These are phyloP conservation scores for Penicillium coffeae DNA, from an alignment of 495 filamentous ascomycete species.

Conservation along the genomic window DNA sequence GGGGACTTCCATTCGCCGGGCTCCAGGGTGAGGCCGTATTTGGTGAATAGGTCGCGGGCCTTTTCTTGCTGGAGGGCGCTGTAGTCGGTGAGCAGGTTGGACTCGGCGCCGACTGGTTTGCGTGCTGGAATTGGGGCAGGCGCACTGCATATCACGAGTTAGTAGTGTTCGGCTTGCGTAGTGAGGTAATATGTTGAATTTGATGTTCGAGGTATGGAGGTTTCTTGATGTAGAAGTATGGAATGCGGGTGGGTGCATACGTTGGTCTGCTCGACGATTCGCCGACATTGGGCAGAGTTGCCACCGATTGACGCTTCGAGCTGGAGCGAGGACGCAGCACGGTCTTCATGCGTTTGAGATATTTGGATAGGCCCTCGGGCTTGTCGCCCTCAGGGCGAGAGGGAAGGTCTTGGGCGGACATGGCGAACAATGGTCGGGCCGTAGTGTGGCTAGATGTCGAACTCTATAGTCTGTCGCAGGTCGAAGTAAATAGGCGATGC, in stretches of 20 bases:
- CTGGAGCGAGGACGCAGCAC: conserved; percentile 53
- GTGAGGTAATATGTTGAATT: background rate
- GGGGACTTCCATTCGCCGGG: conserved; percentile 63
- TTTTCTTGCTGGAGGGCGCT: conserved; percentile 57
- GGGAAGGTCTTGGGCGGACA: conserved; percentile 25
- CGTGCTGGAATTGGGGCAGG: conserved; percentile 11
- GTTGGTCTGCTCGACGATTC: conserved; percentile 21
- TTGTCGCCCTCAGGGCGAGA: conserved; percentile 40
- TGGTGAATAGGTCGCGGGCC: conserved; percentile 66
- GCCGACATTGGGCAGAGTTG: conserved; percentile 8
- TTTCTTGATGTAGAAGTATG: background rate
- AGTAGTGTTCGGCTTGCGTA: background rate
- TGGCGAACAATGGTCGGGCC: conserved; percentile 9
- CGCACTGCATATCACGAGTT: conserved; percentile 6
- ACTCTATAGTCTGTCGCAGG: conserved; percentile 11
- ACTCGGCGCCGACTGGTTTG: conserved; percentile 18
- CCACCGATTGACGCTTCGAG: conserved; percentile 36
- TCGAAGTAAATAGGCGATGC: conserved; percentile 6
- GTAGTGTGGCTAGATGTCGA: no score
- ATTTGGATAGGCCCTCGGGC: conserved; percentile 59
- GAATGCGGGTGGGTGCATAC: conserved; percentile 26
- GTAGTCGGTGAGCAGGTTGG: conserved; percentile 30
- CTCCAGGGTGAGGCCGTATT: conserved; percentile 68
- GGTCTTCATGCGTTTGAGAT: conserved; percentile 60
- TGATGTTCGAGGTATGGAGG: background rate